Evolutionary conservation across 805 yeast genomes (phyloP), one percentile per base, ranked within the genome.

Genomic region (Pichia manshurica): DNA sequence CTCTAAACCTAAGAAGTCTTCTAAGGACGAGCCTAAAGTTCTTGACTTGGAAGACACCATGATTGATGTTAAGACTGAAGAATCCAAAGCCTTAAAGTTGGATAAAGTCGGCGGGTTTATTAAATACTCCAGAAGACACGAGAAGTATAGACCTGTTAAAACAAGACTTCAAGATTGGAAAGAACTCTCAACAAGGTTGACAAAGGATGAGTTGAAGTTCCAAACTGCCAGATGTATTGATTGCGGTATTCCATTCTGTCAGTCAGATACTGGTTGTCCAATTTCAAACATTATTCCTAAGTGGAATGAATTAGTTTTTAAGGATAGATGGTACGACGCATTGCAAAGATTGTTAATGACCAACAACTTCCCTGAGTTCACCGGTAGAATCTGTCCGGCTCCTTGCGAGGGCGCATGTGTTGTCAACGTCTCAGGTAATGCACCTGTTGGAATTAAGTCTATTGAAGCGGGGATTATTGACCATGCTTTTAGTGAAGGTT

Each of bases 141-240:
- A 90, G 67, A 81, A 79, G 59, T 89, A 91, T 75, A 79, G 98
- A 67, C 72, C 79, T 36, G 80, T 93, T 22, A 76, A 79, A 62
- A 67, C 78, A 23, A 81, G 99, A 68, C 74, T 88, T 47, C 76
- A 77, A 59, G 97, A 93, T 69, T 93, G 98, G 98, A 79, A 84
- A 55, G 98, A 91, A 70, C 76, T 91, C 65, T 81, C 95, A 12
- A 70, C 79, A 13, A 79, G 96, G 47, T 74, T 91, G 58, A 73
- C 88, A 48, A 85, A 87, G 68, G 89, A 85, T 45, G 98, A 93
- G 56, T 82, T 91, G 61, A 79, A 82, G 65, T 79, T 77, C 65
- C 97, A 91, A 73, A 87, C 98, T 49, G 96, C 98, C 15, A 81
- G 99, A 69, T 91, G 99, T 77, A 91, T 93, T 96, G 98, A 91